phyloP scores from a whole-genome alignment of 73 alveolate species.

The Uronychia setigera region DNA sequence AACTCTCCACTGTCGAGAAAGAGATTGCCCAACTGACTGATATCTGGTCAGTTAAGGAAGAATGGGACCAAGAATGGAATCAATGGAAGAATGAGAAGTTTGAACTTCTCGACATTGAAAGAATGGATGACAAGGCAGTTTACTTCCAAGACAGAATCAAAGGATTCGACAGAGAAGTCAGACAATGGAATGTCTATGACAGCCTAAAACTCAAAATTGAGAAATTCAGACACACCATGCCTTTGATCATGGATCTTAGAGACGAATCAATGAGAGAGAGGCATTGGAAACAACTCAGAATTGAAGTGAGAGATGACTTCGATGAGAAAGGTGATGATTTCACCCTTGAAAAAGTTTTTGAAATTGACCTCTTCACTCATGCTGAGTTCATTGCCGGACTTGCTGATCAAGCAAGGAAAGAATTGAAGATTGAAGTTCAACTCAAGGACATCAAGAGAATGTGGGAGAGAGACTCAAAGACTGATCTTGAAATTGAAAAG shows the following conservation, averaged over 20 bases:
- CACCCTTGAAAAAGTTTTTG: constrained; percentile 81
- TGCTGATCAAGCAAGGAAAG: constrained; percentile 92
- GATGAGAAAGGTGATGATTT: constrained; percentile 78
- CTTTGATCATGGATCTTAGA: constrained; percentile 95
- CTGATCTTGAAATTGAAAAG: constrained; percentile 73
- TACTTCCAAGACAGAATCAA: constrained; percentile 73
- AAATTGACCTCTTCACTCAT: constrained; percentile 65
- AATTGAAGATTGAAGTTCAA: constrained; percentile 88
- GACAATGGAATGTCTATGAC: constrained; percentile 88
- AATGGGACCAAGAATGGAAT: constrained; percentile 94
- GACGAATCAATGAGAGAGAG: constrained; percentile 98
- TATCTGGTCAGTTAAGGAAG: constrained; percentile 89
- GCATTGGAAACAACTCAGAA: constrained; percentile 97
- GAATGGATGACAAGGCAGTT: constrained; percentile 84
- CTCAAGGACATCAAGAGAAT: constrained; percentile 77
- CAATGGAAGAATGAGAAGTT: constrained; percentile 80
- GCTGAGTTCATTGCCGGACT: constrained; percentile 56
- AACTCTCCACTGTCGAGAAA: constrained; percentile 76
- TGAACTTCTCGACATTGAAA: constrained; percentile 80
- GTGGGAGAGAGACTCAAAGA: constrained; percentile 79
- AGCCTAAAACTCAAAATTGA: constrained; percentile 70
- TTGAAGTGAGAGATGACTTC: constrained; percentile 87
- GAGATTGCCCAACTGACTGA: constrained; percentile 75
- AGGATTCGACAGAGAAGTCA: constrained; percentile 76
- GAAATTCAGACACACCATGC: constrained; percentile 87